phyloP scores from a whole-genome alignment of 345 rosid species.

The Kernera saxatilis region DNA sequence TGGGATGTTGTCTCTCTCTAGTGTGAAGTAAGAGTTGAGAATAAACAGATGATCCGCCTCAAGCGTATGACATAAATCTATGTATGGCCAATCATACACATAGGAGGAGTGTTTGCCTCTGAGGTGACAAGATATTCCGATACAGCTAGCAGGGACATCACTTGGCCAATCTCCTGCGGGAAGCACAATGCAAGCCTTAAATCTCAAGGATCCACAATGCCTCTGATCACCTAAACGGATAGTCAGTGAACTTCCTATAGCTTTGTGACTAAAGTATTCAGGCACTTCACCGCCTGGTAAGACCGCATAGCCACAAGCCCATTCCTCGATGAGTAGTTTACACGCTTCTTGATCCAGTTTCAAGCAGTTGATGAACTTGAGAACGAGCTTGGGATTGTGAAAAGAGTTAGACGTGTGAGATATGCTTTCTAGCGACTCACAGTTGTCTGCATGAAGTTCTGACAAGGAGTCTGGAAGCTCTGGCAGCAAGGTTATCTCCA shows the following conservation, averaged over 20 bases:
- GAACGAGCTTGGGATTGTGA: not conserved
- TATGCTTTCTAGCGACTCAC: not conserved
- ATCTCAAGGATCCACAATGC: not conserved
- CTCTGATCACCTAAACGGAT: too few relatives aligned
- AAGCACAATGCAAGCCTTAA: not conserved
- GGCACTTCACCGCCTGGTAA: not conserved
- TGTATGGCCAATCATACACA: not conserved
- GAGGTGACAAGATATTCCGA: not conserved
- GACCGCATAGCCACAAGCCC: not conserved
- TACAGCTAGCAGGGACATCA: not conserved
- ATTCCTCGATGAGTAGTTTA: not conserved
- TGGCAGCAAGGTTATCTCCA: not conserved
- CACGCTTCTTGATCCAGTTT: not conserved
- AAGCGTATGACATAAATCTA: not conserved
- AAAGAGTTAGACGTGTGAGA: not conserved
- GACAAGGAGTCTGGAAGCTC: not conserved
- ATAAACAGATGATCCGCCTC: not conserved
- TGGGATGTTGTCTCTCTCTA: not conserved
- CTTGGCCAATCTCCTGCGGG: not conserved
- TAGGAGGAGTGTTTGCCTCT: not conserved
- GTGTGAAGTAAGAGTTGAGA: not conserved
- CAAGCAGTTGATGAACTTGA: not conserved
- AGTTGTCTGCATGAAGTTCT: not conserved
- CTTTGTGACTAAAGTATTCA: too few relatives aligned
- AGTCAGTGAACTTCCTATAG: too few relatives aligned